Evolutionary conservation across 306 rosid species (phyloP).

Genomic region (Glycyrrhiza uralensis): DNA sequence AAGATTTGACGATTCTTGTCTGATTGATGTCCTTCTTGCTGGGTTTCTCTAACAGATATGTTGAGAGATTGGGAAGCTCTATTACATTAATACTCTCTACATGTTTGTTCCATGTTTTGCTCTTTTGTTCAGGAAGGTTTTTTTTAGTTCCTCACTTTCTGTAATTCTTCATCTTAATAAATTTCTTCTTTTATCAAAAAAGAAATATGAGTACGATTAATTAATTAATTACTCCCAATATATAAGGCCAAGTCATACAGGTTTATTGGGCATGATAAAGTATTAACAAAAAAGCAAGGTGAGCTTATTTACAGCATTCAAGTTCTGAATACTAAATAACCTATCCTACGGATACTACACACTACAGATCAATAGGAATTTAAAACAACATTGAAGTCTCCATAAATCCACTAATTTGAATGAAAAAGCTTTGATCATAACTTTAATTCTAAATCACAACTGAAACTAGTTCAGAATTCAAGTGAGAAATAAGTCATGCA

Average conservation of each 20-base stretch:
- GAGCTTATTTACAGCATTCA: conserved; percentile 9
- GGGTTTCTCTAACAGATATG: not conserved
- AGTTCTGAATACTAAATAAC: conserved; percentile 5
- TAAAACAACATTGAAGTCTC: not conserved
- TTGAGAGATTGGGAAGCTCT: not conserved
- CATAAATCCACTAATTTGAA: not conserved
- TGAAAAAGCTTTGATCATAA: not conserved
- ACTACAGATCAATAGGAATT: not conserved
- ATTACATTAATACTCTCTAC: not conserved
- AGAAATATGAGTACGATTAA: not conserved
- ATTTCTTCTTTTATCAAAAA: not conserved
- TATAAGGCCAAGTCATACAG: not conserved
- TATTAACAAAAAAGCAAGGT: conserved; percentile 1
- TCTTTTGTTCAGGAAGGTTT: not conserved
- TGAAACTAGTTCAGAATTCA: conserved; percentile 3
- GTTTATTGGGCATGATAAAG: not conserved
- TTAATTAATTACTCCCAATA: not conserved
- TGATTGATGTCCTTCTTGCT: not conserved
- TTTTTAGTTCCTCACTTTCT: not conserved
- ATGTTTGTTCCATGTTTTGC: not conserved
- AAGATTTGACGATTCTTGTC: no score
- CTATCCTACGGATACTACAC: not conserved
- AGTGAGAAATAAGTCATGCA: not conserved
- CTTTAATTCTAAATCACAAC: not conserved
- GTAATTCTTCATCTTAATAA: not conserved